Conservation (phyloP, 345 rosid species). For the Stellera chamaejasme region DNA sequence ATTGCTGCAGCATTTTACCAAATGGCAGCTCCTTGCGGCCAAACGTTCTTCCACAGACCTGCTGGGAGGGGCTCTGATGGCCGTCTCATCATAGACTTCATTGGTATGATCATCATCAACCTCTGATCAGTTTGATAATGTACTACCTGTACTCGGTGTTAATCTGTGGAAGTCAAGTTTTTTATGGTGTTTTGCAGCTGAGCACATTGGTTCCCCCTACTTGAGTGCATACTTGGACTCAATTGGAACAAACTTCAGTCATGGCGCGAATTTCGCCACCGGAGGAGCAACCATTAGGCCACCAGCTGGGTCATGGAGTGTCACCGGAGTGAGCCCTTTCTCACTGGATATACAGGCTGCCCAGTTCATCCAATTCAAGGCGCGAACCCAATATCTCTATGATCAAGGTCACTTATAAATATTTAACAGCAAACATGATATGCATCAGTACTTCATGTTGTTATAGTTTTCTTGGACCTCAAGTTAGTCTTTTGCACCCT, state of each 20-base stretch:
- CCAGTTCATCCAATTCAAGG: constrained; percentile 27
- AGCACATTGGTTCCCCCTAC: constrained; percentile 26
- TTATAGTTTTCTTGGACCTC: not conserved
- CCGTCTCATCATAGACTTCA: constrained; percentile 22
- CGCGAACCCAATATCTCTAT: constrained; percentile 12
- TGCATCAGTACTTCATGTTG: not conserved
- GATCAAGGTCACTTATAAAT: constrained; percentile 12
- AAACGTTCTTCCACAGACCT: constrained; percentile 24
- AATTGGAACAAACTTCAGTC: constrained; percentile 27
- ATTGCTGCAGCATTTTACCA: constrained; percentile 23
- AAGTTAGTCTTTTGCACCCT: not conserved
- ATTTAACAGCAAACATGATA: not conserved
- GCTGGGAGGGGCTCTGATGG: constrained; percentile 25
- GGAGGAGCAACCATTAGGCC: constrained; percentile 37
- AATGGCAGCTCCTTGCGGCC: constrained; percentile 16
- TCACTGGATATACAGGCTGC: constrained; percentile 29
- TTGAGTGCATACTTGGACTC: constrained; percentile 36
- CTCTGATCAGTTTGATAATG: too few relatives aligned
- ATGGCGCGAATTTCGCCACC: constrained; percentile 36
- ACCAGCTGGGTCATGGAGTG: constrained; percentile 18
- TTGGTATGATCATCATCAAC: constrained; percentile 11
- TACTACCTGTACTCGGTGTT: too few relatives aligned
- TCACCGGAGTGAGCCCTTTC: constrained; percentile 36
- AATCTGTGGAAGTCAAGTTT: not conserved
- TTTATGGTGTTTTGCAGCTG: constrained; percentile 18